phyloP scores from a whole-genome alignment of 768 basidiomycete genomes.

The Suillus cothurnatus region DNA sequence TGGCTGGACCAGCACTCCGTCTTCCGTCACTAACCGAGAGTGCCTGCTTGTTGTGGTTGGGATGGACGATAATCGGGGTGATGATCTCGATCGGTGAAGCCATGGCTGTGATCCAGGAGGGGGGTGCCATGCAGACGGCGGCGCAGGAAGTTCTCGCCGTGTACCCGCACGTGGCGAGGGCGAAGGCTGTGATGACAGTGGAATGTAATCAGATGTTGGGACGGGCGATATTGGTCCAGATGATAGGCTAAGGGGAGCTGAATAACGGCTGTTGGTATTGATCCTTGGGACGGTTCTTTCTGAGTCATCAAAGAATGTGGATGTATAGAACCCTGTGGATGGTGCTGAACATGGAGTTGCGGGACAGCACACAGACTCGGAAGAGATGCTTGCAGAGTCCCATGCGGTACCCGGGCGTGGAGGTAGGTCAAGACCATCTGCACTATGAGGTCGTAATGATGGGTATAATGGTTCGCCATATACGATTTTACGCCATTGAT shows the following conservation, averaged over 20 bases:
- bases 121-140: slow-evolving; percentile 34
- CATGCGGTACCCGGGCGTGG: slow-evolving; percentile 27
- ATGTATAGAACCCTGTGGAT: slow-evolving; percentile 31
- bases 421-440: slow-evolving; percentile 22
- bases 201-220: slow-evolving; percentile 32
- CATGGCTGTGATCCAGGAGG: slow-evolving; percentile 31
- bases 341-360: slow-evolving; percentile 44
- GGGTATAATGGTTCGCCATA: slow-evolving; percentile 46
- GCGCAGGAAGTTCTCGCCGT: slow-evolving; percentile 32
- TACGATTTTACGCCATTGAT: slow-evolving; percentile 45
- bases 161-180: slow-evolving; percentile 17
- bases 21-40: slow-evolving; percentile 7
- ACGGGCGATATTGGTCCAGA: slow-evolving; percentile 30
- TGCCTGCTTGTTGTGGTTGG: slow-evolving; percentile 12
- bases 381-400: slow-evolving; percentile 43
- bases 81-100: slow-evolving; percentile 38
- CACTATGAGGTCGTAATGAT: slow-evolving; percentile 36
- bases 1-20: slow-evolving; percentile 16
- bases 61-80: slow-evolving; percentile 33
- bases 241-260: slow-evolving; percentile 18
- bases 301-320: slow-evolving; percentile 25
- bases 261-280: slow-evolving; percentile 11
- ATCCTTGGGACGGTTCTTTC: slow-evolving; percentile 17
- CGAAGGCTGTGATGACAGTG: slow-evolving; percentile 23
- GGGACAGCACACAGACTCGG: slow-evolving; percentile 50